A percentile compares a stretch with the other conserved stretches of the same genome.
Evolutionary conservation across 306 rosid species (phyloP).

Genomic region (Prunus davidiana): DNA sequence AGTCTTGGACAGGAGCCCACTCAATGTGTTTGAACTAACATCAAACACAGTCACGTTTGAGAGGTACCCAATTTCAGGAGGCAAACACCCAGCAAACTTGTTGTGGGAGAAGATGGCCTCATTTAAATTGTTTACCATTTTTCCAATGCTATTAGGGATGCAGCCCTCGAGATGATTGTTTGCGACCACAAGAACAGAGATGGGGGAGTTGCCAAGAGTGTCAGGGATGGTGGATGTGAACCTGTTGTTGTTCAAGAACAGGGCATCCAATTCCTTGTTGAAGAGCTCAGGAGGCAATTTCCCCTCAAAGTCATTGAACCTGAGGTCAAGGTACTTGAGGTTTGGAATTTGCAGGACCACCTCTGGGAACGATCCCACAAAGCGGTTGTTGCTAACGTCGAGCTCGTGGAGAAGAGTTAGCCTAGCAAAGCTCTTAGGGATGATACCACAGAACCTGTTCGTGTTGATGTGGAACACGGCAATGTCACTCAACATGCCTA

Average conservation of each 20-base stretch:
- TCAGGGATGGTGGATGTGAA: slow-evolving; percentile 55
- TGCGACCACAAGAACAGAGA: slow-evolving; percentile 55
- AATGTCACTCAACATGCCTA: slow-evolving; percentile 24
- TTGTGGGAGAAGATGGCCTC: slow-evolving; percentile 48
- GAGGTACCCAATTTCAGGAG: slow-evolving; percentile 46
- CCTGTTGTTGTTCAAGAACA: slow-evolving; percentile 60
- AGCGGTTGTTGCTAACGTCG: slow-evolving; percentile 29
- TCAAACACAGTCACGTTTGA: slow-evolving; percentile 35
- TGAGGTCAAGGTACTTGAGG: slow-evolving; percentile 23
- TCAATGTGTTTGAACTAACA: slow-evolving; percentile 38
- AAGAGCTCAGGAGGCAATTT: slow-evolving; percentile 22
- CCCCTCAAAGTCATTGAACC: slow-evolving; percentile 33
- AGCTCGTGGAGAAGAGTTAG: slow-evolving; percentile 24
- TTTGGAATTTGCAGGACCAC: slow-evolving; percentile 21
- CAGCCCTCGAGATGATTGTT: slow-evolving; percentile 56
- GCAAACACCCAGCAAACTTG: slow-evolving; percentile 59
- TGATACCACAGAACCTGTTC: slow-evolving; percentile 29
- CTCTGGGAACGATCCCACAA: slow-evolving; percentile 28
- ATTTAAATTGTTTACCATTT: slow-evolving; percentile 48
- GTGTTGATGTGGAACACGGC: slow-evolving; percentile 34
- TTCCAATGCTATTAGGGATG: slow-evolving; percentile 54
- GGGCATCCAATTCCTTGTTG: slow-evolving; percentile 41
- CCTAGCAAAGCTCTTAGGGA: slow-evolving; percentile 22
- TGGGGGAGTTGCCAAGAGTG: slow-evolving; percentile 43
- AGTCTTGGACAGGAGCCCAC: slow-evolving; percentile 49